Base-by-base conservation (phyloP, 208 protist species). In the Leishmania aethiopica region DNA sequence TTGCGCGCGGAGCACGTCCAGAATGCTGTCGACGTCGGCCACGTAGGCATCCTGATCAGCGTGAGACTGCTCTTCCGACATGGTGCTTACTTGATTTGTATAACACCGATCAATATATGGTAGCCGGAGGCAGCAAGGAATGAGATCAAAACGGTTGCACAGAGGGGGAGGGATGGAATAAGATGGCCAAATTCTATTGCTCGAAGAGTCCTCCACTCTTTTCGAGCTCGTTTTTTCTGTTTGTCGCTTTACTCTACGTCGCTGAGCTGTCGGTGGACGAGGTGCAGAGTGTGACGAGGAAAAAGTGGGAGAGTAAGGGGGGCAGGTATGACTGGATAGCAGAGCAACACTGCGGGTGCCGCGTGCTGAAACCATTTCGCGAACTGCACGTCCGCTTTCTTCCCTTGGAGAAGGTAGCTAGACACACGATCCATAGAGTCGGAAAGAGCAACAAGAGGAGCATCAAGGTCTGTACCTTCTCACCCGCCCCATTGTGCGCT, bases 1-100 rank as follows among this genome's bases (percentile, higher is more conserved):
- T 72, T 87, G 84, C 49, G 80, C 80, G 59, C 92, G 95, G 8
- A 96, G 78, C 3, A 64, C 64, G 83, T 96, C 91, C 49, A 97
- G 91, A 55, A 96, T 92, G 57, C 25, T 72, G 76, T 96, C 89
- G 37, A 96, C 84, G 59, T 93, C 87, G 19, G 83, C 82, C 62
- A 83, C 75, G 75, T 93, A 96, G 19, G 81, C 55, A 49, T 87
- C 79, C n/a, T 75, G 72, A 47, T 82, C 77, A n/a, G 78, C n/a
- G 35, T n/a, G 25, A 42, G 72, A 59, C 40, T 81, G 35, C 60
- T 82, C 82, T 60, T 28, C 51, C n/a, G 77, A 60, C 82, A 83
- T 83, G 62, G 70, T 70, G 64, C 28, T 1, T 35, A 37, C 40
- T 75, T 77, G 35, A 40, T 60, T 5, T 42, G 35, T 37, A 32